Conservation (phyloP, 331 rosid genomes). For the Quercus tomentella region DNA sequence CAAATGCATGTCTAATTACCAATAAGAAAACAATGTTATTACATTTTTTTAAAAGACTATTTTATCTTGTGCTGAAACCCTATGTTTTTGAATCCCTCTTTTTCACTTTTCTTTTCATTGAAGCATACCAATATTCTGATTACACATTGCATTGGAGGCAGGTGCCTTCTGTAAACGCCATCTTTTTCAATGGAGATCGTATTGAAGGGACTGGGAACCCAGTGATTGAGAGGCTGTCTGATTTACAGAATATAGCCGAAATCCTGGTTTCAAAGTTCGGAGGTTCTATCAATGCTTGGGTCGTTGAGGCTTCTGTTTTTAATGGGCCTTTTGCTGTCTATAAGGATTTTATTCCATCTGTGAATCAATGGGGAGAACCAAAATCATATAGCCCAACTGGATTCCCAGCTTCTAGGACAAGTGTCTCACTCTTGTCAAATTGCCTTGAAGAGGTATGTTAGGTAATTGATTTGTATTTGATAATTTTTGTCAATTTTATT, state of each 20-base stretch:
- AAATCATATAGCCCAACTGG: conserved; percentile 50
- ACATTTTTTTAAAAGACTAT: neutral
- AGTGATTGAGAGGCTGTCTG: conserved; percentile 71
- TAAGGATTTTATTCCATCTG: conserved; percentile 60
- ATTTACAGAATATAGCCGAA: conserved; percentile 63
- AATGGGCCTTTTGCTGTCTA: conserved; percentile 82
- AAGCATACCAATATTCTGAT: neutral
- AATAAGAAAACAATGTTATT: too few species aligned
- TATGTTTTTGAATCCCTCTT: neutral
- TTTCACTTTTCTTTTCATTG: neutral
- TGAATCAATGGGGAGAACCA: conserved; percentile 79
- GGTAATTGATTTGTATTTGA: neutral
- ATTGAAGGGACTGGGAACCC: conserved; percentile 72
- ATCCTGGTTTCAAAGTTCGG: conserved; percentile 71
- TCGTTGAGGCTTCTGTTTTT: conserved; percentile 64
- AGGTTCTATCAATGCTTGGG: conserved; percentile 68
- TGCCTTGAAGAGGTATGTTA: conserved; percentile 59
- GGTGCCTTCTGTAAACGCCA: conserved; percentile 67
- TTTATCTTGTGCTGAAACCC: neutral
- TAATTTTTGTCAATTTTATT: neutral
- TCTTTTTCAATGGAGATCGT: conserved; percentile 76
- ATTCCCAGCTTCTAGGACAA: conserved; percentile 60
- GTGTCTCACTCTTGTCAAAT: conserved; percentile 48
- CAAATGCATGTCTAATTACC: too few species aligned
- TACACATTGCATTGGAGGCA: conserved; percentile 16